A percentile compares a stretch with the other conserved stretches of the same genome.
phyloP scores from a whole-genome alignment of 768 basidiomycete genomes.

The Boletales sp. region DNA sequence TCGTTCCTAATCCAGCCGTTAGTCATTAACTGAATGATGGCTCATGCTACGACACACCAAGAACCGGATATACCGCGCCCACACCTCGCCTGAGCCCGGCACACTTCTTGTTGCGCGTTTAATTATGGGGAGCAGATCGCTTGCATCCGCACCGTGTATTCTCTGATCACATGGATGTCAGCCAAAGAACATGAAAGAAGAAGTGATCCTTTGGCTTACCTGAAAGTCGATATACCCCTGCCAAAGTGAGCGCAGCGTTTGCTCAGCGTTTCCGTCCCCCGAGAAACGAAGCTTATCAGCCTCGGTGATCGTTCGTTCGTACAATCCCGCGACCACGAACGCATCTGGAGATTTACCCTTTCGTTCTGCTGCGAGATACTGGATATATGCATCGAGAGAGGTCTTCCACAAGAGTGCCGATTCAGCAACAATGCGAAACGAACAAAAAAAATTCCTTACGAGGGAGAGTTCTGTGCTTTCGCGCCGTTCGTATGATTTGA shows the following conservation, averaged over 20 bases:
- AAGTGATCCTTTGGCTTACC: slow-evolving; percentile 38
- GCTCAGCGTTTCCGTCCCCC: slow-evolving; percentile 55
- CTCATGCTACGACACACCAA: slow-evolving; percentile 42
- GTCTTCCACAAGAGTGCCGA: slow-evolving; percentile 10
- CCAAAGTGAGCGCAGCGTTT: slow-evolving; percentile 67
- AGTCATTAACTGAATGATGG: neutral
- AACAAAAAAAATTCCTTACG: slow-evolving; percentile 37
- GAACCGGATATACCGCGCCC: slow-evolving; percentile 73
- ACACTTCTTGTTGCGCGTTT: slow-evolving; percentile 67
- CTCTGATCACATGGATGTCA: neutral
- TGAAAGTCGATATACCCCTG: slow-evolving; percentile 64
- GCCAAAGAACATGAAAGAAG: neutral
- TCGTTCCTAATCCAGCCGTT: slow-evolving; percentile 18
- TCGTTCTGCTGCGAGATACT: slow-evolving; percentile 62
- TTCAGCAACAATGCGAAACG: slow-evolving; percentile 6
- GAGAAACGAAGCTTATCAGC: slow-evolving; percentile 57
- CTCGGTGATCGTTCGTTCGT: slow-evolving; percentile 74
- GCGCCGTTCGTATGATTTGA: slow-evolving; percentile 58
- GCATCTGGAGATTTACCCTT: slow-evolving; percentile 56
- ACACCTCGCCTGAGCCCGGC: slow-evolving; percentile 72
- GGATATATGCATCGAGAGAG: slow-evolving; percentile 59
- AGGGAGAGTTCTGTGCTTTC: slow-evolving; percentile 60
- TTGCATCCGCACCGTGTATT: slow-evolving; percentile 41
- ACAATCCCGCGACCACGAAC: slow-evolving; percentile 53
- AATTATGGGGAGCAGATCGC: slow-evolving; percentile 40